These are phyloP conservation scores for Tetrapisispora fleetii DNA, from an alignment of 805 yeast genomes.

Conservation along the genomic window DNA sequence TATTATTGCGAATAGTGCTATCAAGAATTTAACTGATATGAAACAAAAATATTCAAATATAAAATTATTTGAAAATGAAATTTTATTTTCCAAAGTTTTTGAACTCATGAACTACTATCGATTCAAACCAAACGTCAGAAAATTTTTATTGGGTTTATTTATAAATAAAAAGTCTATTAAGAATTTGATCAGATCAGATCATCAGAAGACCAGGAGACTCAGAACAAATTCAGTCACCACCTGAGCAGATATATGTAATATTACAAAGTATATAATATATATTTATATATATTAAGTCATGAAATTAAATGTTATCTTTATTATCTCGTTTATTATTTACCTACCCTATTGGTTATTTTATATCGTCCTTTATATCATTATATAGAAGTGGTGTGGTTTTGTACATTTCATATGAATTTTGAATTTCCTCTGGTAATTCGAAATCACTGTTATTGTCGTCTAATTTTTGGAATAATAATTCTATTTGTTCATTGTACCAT, in stretches of 20 bases:
- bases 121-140: constrained; percentile 52
- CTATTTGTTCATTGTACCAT: constrained; percentile 22
- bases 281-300: not conserved
- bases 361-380: constrained; percentile 11
- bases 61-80: constrained; percentile 43
- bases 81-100: constrained; percentile 43
- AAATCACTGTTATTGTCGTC: constrained; percentile 5
- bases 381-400: constrained; percentile 23
- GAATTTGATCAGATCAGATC: constrained; percentile 37
- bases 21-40: constrained; percentile 45
- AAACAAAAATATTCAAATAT: constrained; percentile 38
- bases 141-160: constrained; percentile 57
- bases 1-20: constrained; percentile 42
- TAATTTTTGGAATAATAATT: constrained; percentile 5
- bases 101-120: constrained; percentile 45
- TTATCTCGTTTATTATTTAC: not conserved
- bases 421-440: constrained; percentile 18
- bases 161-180: constrained; percentile 46
- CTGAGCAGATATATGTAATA: not conserved
- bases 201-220: not conserved
- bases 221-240: constrained; percentile 7
- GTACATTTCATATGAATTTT: constrained; percentile 20
- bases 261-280: not conserved
- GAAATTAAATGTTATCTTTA: not conserved
- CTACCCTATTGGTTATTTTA: not conserved